Percentiles rank a stretch among this genome's conserved stretches.
These are phyloP conservation scores for Diaporthe eres DNA, from an alignment of 2,329 filamentous ascomycete species.

Conservation along the genomic window DNA sequence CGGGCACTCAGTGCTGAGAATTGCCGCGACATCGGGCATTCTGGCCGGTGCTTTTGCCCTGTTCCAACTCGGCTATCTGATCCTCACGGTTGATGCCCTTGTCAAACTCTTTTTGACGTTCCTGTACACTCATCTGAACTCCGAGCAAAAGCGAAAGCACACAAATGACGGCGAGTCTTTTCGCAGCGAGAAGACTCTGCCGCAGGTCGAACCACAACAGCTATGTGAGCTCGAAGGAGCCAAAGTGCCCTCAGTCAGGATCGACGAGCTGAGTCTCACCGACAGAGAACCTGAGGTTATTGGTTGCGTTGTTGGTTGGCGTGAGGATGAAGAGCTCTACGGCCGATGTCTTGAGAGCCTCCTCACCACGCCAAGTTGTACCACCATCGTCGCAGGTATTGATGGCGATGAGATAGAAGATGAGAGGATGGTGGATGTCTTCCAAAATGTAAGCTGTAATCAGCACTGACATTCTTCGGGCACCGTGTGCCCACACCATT, in stretches of 20 bases:
- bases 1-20: constrained; percentile 2
- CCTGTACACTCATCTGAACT: constrained; percentile 20
- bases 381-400: constrained; percentile 24
- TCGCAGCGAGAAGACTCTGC: background rate
- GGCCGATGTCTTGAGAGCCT: constrained; percentile 11
- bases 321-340: constrained; percentile 27
- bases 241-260: background rate
- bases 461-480: background rate
- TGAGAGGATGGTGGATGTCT: constrained; percentile 4
- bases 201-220: background rate
- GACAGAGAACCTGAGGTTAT: background rate
- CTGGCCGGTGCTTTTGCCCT: constrained; percentile 4
- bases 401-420: constrained; percentile 26
- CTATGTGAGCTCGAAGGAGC: background rate
- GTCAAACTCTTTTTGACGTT: constrained; percentile 3
- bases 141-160: background rate
- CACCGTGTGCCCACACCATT: background rate
- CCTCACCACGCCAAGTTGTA: background rate
- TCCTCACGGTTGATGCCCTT: constrained; percentile 18
- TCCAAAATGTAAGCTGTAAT: background rate
- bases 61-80: background rate
- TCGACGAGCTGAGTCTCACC: too few relatives aligned
- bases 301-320: constrained; percentile 22
- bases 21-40: constrained; percentile 10
- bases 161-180: background rate